These are phyloP conservation scores for Eucalyptus regnans DNA, from an alignment of 345 rosid species.

Conservation along the genomic window DNA sequence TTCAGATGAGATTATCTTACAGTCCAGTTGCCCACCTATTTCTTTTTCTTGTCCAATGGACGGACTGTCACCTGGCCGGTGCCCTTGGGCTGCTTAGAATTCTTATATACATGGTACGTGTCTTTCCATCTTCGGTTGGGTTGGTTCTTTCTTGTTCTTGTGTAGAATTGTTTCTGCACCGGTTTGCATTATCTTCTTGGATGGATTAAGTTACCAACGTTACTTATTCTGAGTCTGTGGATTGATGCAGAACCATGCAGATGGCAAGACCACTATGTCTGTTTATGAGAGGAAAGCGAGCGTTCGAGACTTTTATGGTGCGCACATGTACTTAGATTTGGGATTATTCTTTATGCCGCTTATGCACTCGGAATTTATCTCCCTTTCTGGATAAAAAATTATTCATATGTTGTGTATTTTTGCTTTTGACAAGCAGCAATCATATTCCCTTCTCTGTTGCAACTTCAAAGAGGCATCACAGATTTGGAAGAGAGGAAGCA, in stretches of 20 bases:
- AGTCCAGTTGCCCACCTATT: constrained; percentile 85
- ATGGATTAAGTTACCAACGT: background rate
- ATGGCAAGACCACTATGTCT: constrained; percentile 83
- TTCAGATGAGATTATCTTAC: constrained; percentile 91
- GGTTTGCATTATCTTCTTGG: background rate
- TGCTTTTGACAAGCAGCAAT: constrained; percentile 25
- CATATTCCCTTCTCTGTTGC: constrained; percentile 71
- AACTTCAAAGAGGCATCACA: constrained; percentile 59
- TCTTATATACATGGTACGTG: constrained; percentile 61
- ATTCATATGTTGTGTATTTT: background rate
- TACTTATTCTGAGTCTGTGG: background rate
- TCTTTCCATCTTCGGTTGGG: background rate
- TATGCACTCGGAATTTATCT: background rate
- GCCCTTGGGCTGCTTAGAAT: constrained; percentile 83
- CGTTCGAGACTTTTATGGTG: constrained; percentile 76
- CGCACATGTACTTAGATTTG: background rate
- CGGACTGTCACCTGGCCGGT: constrained; percentile 89
- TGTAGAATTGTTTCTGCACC: background rate
- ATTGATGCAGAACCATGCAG: constrained; percentile 57
- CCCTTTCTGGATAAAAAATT: background rate
- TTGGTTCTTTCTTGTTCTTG: background rate
- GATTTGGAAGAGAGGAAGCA: constrained; percentile 67
- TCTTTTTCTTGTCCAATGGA: constrained; percentile 94
- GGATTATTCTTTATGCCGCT: background rate
- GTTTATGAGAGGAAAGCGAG: constrained; percentile 83